Evolutionary conservation across 1,139 yeast species (phyloP).

Genomic region (Pneumocystis carinii): DNA sequence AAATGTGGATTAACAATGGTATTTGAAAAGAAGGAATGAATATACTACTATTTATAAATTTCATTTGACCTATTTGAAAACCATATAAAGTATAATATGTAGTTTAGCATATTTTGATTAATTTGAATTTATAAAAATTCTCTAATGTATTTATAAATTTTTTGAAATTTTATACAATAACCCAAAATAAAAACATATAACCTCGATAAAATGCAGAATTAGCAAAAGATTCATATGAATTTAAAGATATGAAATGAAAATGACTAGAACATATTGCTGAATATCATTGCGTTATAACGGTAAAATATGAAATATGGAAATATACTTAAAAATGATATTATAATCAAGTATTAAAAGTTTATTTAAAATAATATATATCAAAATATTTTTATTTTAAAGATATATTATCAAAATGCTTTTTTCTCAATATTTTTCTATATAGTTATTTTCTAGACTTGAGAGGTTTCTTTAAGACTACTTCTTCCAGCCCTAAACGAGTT

Average conservation of each 20-base stretch:
- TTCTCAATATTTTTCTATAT: background rate
- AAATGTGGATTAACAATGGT: constrained; percentile 94
- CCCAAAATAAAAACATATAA: too few species aligned
- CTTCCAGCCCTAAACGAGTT: background rate
- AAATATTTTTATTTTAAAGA: background rate
- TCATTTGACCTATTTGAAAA: background rate
- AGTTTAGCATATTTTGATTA: too few species aligned
- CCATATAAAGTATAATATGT: background rate
- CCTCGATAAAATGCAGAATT: too few species aligned
- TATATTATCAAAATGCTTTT: background rate
- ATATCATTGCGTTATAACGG: too few species aligned
- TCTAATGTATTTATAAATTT: too few species aligned
- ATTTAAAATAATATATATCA: background rate
- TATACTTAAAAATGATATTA: too few species aligned
- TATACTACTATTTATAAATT: background rate
- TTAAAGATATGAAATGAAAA: too few species aligned
- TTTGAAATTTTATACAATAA: too few species aligned
- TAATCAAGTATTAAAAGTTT: background rate
- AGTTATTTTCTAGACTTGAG: background rate
- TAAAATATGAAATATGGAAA: too few species aligned
- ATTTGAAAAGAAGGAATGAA: constrained; percentile 14
- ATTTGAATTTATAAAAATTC: too few species aligned
- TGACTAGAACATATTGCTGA: too few species aligned
- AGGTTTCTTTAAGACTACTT: background rate
- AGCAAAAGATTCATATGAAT: too few species aligned